Evolutionary conservation across 2,329 filamentous ascomycete species (phyloP), one percentile per base, ranked within the genome.

Genomic region (Nigrospora oryzae): DNA sequence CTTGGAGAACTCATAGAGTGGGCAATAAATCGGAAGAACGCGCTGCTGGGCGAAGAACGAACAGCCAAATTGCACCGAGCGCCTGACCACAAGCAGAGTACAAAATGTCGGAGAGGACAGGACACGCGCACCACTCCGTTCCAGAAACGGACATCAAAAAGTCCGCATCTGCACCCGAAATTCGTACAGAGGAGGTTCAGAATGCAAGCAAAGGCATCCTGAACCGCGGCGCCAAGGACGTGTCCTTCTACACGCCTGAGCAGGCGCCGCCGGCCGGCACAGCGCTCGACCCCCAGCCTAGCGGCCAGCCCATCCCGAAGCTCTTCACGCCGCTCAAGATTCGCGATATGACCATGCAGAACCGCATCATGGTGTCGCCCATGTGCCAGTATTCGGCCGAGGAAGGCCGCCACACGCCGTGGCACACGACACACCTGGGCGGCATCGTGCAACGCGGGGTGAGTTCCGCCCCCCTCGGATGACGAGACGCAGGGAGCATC

Each of bases 371-470:
- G 41, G 75, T 79, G 38, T 70, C 74, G 42, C 79, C 79, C 46
- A 81, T 83, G 76, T 83, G 79, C 63, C 74, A 69, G 34, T 79
- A 79, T 63, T 75, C 70, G 28, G 70, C 75, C 49, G 58, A 71
- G 38, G 63, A 78, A 49, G 76, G 90, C 34, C 84, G 91, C 63
- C 70, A 84, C 51, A 90, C 85, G 1, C 75, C 84, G 59, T 95
- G 82, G 77, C 89, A 95, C 63, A 69, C 91, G 40, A 81, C 89
- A 13, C 89, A 95, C 58, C 72, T 91, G 23, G 87, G 89, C 46
- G 83, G 86, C 49, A 89, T 89, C 53, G 76, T 86, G 17, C 73
- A 84, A 46, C 80, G 84, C 45, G 89, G 89, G 13, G 34, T 36
- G n/a, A 36, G 34, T 7, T 36, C 34, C 13, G 10, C n/a, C 5